Conservation (phyloP, 495 filamentous ascomycete genomes). For the Neurospora africana region DNA sequence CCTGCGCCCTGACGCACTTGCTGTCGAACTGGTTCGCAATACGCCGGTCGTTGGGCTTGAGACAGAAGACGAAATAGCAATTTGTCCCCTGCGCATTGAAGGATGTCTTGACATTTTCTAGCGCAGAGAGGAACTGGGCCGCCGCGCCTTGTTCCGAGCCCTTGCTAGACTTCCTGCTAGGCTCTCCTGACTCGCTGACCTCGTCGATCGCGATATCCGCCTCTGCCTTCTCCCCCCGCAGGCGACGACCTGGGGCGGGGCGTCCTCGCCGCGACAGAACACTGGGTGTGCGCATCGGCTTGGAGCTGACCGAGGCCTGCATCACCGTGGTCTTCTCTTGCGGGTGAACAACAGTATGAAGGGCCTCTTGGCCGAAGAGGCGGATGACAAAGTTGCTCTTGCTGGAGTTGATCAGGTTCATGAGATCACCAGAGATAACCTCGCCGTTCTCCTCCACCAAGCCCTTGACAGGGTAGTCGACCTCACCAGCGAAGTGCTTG, state of each 20-base stretch:
- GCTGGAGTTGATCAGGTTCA: slow-evolving; percentile 85
- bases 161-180: slow-evolving; percentile 19
- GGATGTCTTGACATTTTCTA: slow-evolving; percentile 80
- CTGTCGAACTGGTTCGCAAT: slow-evolving; percentile 99
- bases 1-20: slow-evolving; percentile 89
- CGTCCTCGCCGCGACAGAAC: slow-evolving; percentile 58
- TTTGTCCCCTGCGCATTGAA: slow-evolving; percentile 73
- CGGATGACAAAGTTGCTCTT: slow-evolving; percentile 80
- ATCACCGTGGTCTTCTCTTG: slow-evolving; percentile 84
- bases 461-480: slow-evolving; percentile 83
- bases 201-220: slow-evolving; percentile 33
- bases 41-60: slow-evolving; percentile 93
- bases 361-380: slow-evolving; percentile 84
- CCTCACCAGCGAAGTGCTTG: slow-evolving; percentile 90
- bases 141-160: slow-evolving; percentile 68
- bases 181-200: slow-evolving; percentile 39
- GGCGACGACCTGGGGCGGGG: slow-evolving; percentile 31
- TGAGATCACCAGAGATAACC: slow-evolving; percentile 86
- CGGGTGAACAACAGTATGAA: slow-evolving; percentile 83
- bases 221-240: slow-evolving; percentile 27
- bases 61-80: slow-evolving; percentile 90
- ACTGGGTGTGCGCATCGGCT: slow-evolving; percentile 82
- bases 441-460: slow-evolving; percentile 92
- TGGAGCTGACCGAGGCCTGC: slow-evolving; percentile 93
- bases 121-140: slow-evolving; percentile 78